phyloP scores from a whole-genome alignment of 1,284 basidiomycete species.

The Apiotrichum akiyoshidainum region DNA sequence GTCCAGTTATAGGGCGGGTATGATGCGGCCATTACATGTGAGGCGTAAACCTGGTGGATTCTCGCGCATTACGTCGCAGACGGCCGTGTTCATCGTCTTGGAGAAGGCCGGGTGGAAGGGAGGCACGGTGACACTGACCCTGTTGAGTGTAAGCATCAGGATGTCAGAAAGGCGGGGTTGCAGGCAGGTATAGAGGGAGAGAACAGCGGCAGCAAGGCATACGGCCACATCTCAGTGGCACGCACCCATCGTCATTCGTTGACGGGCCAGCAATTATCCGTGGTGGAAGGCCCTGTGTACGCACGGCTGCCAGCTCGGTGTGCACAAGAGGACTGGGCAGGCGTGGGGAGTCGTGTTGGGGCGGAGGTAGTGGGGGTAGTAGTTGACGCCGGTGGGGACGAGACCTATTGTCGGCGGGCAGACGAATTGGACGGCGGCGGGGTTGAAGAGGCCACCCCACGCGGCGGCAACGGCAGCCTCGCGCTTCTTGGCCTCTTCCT shows the following conservation, averaged over 20 bases:
- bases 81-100: not conserved
- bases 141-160: not conserved
- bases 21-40: no score
- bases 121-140: not conserved
- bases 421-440: not conserved
- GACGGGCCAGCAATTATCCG: not conserved
- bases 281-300: not conserved
- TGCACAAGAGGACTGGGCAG: not conserved
- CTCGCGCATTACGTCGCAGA: not conserved
- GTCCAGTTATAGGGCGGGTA: no score
- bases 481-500: conserved; percentile 35
- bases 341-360: not conserved
- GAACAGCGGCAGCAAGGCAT: not conserved
- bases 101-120: not conserved
- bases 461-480: conserved; percentile 24
- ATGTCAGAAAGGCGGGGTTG: not conserved
- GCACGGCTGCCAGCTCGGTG: conserved; percentile 4
- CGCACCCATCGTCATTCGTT: not conserved
- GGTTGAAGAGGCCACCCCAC: conserved; percentile 34
- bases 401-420: not conserved
- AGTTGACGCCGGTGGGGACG: not conserved
- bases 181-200: not conserved
- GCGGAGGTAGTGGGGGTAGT: conserved; percentile 3
- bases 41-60: no score
- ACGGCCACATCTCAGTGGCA: not conserved